Evolutionary conservation across 179 eudicot species (phyloP).

Genomic region (Amaranthus tricolor): DNA sequence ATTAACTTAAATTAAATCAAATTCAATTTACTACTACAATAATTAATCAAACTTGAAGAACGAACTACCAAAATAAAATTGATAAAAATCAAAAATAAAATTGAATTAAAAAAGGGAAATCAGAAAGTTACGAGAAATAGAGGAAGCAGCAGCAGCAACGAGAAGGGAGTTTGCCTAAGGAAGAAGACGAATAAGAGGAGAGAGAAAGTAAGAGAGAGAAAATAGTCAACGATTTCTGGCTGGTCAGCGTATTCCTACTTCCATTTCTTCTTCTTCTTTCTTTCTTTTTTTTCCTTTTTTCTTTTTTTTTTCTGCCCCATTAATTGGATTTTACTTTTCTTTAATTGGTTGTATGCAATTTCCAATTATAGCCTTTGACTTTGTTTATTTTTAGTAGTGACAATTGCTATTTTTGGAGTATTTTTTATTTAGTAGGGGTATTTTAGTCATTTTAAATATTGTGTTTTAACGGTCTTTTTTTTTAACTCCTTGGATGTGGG

Average conservation of each 20-base stretch:
- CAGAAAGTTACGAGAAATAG: neutral
- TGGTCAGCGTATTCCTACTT: conserved; percentile 14
- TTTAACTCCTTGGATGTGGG: neutral
- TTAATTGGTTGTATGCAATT: neutral
- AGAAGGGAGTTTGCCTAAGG: conserved; percentile 7
- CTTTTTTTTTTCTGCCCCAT: neutral
- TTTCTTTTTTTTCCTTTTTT: neutral
- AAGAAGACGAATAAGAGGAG: neutral
- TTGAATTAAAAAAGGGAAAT: neutral
- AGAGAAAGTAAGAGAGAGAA: neutral
- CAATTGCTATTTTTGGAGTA: neutral
- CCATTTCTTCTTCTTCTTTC: neutral
- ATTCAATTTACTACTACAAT: neutral
- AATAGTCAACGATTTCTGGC: conserved; percentile 17
- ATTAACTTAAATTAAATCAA: neutral
- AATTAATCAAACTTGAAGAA: neutral
- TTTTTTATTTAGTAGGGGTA: neutral
- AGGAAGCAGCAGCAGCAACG: conserved; percentile 11
- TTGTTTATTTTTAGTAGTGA: neutral
- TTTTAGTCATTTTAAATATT: neutral
- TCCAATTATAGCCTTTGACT: conserved; percentile 7
- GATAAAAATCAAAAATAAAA: neutral
- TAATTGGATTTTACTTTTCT: conserved; percentile 12
- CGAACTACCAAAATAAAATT: neutral
- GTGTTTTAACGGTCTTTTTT: conserved; percentile 10